Base-by-base conservation (phyloP, 768 basidiomycete species). In the Boletus bicolor region DNA sequence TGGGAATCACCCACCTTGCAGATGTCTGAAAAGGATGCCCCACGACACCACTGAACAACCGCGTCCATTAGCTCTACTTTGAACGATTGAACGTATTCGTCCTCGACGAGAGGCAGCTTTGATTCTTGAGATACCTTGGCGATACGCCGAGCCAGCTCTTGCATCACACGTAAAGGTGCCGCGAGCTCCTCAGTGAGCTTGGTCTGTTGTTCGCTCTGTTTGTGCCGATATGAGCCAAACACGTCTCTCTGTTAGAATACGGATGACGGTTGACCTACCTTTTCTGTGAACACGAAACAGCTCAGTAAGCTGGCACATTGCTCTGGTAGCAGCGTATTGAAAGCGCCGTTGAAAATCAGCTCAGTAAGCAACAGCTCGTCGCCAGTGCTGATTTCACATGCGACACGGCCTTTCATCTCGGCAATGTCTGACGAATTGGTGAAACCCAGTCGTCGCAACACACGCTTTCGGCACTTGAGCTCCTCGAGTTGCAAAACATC, bases 61-160 rank as follows among this genome's bases (percentile, higher is more conserved):
- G 91, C 92, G 60, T 98, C 97, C 94, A 98, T 99, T 48, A 99
- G 84, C 67, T 98, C 96, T 19, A 97, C 92, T 73, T 98, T 98
- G 85, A 99, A 99, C 11, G 90, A 93, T 51, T 86, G 80, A 2
- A 99, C 92, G 70, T 99, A 99, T 59, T 96, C 93, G 55, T 97
- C 89, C 71, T 98, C 96, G 51, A 90, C 85, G 44, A 98, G 71
- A 1, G 87, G 73, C 4, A 99, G 77, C 70, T 98, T 97, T 21
- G 88, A 91, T 72, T 99, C 97, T 61, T 89, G 89, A 5, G 93
- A 93, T 6, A 98, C 91, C 68, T 91, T 95, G n/a, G 97, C 97
- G 66, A 99, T 99, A 51, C 93, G 84, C 35, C 93, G 77, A 0
- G 97, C 96, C 39, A 91, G 83, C 70, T 99, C 97, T 74, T 98